Evolutionary conservation across 495 filamentous ascomycete species (phyloP).

Genomic region (Trypethelium eluteriae): DNA sequence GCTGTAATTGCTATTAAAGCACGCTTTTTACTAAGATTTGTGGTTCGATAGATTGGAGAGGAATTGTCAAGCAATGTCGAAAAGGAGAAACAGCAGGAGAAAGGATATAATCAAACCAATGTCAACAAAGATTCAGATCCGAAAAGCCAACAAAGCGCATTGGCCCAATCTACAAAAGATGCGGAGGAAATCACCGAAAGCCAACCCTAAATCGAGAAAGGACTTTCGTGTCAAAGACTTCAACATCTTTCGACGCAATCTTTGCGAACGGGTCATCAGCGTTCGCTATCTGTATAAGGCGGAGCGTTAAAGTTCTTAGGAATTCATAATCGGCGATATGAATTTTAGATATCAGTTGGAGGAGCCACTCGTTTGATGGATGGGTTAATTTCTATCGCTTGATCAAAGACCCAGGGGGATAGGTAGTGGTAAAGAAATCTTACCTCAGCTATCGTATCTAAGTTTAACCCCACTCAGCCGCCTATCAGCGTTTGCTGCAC

Average conservation of each 20-base stretch:
- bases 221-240: background rate
- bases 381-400: too few species aligned
- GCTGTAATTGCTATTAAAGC: background rate
- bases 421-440: too few species aligned
- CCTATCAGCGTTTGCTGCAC: too few species aligned
- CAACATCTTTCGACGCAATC: background rate
- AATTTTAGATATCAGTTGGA: too few species aligned
- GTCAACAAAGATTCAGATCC: slow-evolving; percentile 1
- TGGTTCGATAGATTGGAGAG: background rate
- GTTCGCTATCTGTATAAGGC: too few species aligned
- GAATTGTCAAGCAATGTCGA: background rate
- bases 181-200: background rate
- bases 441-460: too few species aligned
- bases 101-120: background rate
- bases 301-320: too few species aligned
- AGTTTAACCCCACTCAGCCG: too few species aligned
- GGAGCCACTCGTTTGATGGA: too few species aligned
- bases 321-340: too few species aligned
- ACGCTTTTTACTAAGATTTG: background rate
- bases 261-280: too few species aligned
- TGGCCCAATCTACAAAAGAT: background rate
- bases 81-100: background rate
- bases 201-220: background rate
- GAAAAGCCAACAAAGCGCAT: background rate
- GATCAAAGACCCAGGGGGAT: too few species aligned